Evolutionary conservation across 345 rosid species (phyloP).

Genomic region (Erucastrum elatum): DNA sequence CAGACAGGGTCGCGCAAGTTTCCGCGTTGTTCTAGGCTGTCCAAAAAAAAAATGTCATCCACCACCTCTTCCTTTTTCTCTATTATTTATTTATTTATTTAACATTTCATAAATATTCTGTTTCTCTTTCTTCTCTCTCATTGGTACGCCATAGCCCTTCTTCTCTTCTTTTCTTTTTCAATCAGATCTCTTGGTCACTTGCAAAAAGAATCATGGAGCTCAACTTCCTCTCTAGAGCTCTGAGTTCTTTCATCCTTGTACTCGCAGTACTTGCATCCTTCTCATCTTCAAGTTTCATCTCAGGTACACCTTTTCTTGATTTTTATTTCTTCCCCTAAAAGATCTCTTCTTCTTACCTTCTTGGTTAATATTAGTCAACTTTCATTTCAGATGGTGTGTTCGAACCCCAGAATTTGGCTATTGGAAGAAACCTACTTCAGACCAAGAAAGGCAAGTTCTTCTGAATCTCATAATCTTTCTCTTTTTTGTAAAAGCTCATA

Average conservation of each 20-base stretch:
- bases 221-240: not conserved
- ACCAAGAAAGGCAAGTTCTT: slow-evolving; percentile 52
- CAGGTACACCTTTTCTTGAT: slow-evolving; percentile 4
- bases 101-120: too few relatives aligned
- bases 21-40: too few relatives aligned
- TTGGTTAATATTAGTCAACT: not conserved
- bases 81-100: too few relatives aligned
- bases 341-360: not conserved
- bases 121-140: too few relatives aligned
- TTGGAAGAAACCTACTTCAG: slow-evolving; percentile 73
- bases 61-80: too few relatives aligned
- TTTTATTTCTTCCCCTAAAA: not conserved
- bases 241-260: not conserved
- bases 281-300: not conserved
- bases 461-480: too few relatives aligned
- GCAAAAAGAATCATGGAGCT: slow-evolving; percentile 1
- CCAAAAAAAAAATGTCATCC: too few relatives aligned
- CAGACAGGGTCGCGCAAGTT: too few relatives aligned
- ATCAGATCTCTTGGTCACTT: slow-evolving; percentile 1
- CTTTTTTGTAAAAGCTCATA: too few relatives aligned
- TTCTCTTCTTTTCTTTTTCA: not conserved
- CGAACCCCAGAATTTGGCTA: slow-evolving; percentile 24
- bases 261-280: not conserved
- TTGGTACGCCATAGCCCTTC: too few relatives aligned
- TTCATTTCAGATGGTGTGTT: slow-evolving; percentile 51